These are phyloP conservation scores for Gentiana macrophylla DNA, from an alignment of 257 asterid species.

Conservation along the genomic window DNA sequence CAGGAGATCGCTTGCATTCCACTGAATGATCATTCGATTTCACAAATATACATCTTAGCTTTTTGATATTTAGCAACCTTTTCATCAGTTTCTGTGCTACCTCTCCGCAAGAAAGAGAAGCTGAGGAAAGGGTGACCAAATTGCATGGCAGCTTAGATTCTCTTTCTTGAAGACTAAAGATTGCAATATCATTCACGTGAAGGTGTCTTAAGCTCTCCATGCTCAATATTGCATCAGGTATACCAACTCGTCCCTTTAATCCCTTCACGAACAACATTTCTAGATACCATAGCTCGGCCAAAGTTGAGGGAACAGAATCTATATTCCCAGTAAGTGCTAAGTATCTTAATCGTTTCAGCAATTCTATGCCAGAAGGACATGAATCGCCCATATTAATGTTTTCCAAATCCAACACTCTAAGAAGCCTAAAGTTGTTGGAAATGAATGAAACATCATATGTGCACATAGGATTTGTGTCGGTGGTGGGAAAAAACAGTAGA, in stretches of 20 bases:
- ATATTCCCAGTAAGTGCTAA: background rate
- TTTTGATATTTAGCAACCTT: background rate
- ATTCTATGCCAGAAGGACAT: background rate
- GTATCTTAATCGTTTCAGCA: constrained; percentile 6
- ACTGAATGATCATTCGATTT: background rate
- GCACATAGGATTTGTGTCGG: background rate
- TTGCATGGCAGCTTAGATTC: background rate
- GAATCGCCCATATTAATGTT: background rate
- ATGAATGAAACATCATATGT: background rate
- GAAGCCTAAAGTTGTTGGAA: constrained; percentile 1
- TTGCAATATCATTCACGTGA: background rate
- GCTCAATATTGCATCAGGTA: constrained; percentile 6
- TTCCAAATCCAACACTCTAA: constrained; percentile 6
- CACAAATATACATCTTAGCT: background rate
- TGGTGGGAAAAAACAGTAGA: background rate
- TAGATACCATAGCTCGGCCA: constrained; percentile 5
- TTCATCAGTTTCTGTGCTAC: background rate
- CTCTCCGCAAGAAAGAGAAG: background rate
- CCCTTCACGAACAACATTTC: constrained; percentile 7
- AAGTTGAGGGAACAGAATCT: background rate
- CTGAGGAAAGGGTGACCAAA: background rate
- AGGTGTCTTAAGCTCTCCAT: constrained; percentile 15
- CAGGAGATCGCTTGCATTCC: background rate
- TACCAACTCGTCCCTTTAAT: background rate
- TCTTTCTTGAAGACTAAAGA: background rate